Percentiles rank a stretch among this genome's conserved stretches.
Conservation (phyloP, 2,329 filamentous ascomycete genomes). For the Talaromyces marneffei region DNA sequence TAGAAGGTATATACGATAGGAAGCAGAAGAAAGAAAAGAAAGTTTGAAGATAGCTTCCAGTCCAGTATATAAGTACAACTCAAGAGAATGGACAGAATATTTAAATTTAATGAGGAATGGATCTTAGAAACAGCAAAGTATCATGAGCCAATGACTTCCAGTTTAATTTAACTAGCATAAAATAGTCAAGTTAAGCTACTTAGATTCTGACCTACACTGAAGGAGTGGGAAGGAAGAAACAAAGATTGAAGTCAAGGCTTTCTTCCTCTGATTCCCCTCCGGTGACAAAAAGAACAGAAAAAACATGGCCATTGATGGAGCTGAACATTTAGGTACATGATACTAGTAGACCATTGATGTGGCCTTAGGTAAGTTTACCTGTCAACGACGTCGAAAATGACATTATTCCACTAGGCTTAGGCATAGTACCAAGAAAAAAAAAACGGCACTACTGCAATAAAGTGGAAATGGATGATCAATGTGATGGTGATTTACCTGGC, state of each 20-base stretch:
- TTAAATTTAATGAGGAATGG: not conserved
- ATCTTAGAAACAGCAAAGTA: not conserved
- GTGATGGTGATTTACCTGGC: not conserved
- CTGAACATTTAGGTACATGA: not conserved
- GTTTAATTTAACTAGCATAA: not conserved
- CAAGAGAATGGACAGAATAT: not conserved
- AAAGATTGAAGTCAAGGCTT: not conserved
- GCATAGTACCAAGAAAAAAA: not conserved
- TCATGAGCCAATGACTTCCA: not conserved
- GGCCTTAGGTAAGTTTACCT: not conserved
- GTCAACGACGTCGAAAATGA: not conserved
- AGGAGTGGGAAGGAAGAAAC: not conserved
- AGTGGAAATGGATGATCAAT: not conserved
- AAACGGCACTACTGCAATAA: not conserved
- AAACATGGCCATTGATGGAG: not conserved
- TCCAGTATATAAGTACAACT: not conserved
- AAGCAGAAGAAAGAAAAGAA: not conserved
- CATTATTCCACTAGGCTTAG: not conserved
- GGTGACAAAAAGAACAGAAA: too few relatives aligned
- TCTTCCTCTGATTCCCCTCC: not conserved
- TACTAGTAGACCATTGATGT: not conserved
- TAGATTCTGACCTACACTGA: not conserved
- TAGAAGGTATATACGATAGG: not conserved
- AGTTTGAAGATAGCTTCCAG: not conserved
- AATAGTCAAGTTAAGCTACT: not conserved